phyloP scores from a whole-genome alignment of 306 rosid species.

The Dalbergia cultrata region DNA sequence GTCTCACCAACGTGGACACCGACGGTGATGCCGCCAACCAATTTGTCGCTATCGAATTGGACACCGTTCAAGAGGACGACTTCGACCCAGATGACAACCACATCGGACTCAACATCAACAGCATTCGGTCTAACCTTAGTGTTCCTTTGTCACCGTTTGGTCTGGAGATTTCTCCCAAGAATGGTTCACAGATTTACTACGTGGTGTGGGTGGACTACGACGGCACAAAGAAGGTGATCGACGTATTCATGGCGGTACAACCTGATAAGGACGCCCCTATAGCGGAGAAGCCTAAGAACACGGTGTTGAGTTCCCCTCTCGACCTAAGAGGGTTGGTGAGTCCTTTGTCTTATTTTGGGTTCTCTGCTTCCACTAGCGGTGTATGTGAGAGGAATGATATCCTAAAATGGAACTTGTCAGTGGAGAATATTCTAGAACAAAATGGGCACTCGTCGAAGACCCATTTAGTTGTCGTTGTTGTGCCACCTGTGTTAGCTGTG shows the following conservation, averaged over 20 bases:
- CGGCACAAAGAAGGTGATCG: conserved; percentile 46
- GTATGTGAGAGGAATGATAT: conserved; percentile 62
- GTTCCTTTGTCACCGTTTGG: conserved; percentile 47
- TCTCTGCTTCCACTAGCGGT: conserved; percentile 74
- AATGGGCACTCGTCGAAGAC: neutral
- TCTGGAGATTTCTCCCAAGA: conserved; percentile 57
- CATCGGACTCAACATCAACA: conserved; percentile 70
- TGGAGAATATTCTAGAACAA: too few relatives aligned
- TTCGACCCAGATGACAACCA: conserved; percentile 65
- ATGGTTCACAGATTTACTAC: conserved; percentile 18
- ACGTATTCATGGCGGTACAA: conserved; percentile 59
- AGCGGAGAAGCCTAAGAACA: conserved; percentile 49
- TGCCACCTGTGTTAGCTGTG: too few relatives aligned
- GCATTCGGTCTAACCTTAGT: conserved; percentile 50
- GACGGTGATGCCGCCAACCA: conserved; percentile 64
- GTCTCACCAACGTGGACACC: conserved; percentile 71
- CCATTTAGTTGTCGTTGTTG: neutral
- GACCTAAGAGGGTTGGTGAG: conserved; percentile 49
- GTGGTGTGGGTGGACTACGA: conserved; percentile 71
- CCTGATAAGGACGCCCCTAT: conserved; percentile 4
- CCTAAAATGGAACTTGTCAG: conserved; percentile 69
- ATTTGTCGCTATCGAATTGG: conserved; percentile 74
- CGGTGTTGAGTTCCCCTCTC: conserved; percentile 50
- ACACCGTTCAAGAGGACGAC: conserved; percentile 63
- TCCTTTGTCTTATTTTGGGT: conserved; percentile 64